Evolutionary conservation across 208 protist species (phyloP), one percentile per base, ranked within the genome.

Genomic region (Ichthyophonus hoferi): DNA sequence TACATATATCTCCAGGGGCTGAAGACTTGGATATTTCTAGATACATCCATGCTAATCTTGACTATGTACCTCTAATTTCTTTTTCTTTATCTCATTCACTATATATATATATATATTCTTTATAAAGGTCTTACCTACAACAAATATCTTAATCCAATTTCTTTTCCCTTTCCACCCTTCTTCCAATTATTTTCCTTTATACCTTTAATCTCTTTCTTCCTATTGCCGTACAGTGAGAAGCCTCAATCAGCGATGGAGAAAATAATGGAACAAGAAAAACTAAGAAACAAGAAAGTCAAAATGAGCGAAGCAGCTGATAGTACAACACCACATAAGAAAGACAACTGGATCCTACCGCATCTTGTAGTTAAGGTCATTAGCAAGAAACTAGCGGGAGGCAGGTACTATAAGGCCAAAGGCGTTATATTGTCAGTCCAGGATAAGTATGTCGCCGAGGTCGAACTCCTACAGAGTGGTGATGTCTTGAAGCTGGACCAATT

Each of bases 371-470:
- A 94, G 79, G 77, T 94, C 17, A 82, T 94, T 24, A 87, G 91
- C 50, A 94, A 94, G 85, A 42, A 76, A 42, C 58, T 95, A 12
- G 37, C 12, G 50, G 79, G 90, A 38, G 93, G 92, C 0, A 42
- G 79, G 37, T 95, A 91, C 43, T 94, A 94, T 88, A 94, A 95
- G 81, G 39, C 83, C 41, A 94, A 95, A 79, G 93, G 86, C 38
- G 42, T 87, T 1, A 86, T 94, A 17, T 40, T 87, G 43, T 34
- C 31, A 1, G 90, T 94, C 7, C 50, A 81, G 24, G 87, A 90
- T 79, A 37, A 79, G 17, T 93, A 91, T 41, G 78, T 92, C 31
- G 93, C 92, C 17, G 41, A 90, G 31, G 79, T 94, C 31, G 12
- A 87, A 42, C 86, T 94, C 77, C 40, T 93, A 12, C 67, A 94